Evolutionary conservation across 2,329 filamentous ascomycete species (phyloP).

Genomic region (Aspergillus viridinutans): DNA sequence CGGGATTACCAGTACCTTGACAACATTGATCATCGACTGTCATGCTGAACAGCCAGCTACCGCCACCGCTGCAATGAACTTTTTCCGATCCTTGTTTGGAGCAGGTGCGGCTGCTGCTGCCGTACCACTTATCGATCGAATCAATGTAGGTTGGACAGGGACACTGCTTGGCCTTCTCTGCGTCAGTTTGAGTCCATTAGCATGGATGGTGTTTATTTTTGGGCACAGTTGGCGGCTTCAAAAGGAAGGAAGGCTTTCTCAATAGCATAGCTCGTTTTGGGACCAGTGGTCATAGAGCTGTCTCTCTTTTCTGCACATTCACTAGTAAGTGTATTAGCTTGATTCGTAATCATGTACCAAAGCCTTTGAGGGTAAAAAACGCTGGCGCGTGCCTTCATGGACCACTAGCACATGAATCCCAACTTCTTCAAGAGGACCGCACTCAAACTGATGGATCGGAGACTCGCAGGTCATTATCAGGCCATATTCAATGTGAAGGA

Average conservation of each 20-base stretch:
- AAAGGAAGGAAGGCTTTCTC: background rate
- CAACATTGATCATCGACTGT: slow-evolving; percentile 18
- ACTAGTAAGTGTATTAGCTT: too few relatives aligned
- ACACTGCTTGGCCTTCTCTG: slow-evolving; percentile 2
- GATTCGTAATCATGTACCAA: too few relatives aligned
- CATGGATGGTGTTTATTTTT: background rate
- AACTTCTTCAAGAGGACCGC: too few relatives aligned
- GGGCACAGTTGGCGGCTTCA: background rate
- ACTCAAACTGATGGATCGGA: too few relatives aligned
- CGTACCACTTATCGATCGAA: slow-evolving; percentile 14
- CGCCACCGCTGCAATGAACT: slow-evolving; percentile 18
- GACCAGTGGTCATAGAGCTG: too few relatives aligned
- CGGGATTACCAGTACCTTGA: slow-evolving; percentile 10
- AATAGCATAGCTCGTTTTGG: background rate
- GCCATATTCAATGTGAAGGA: too few relatives aligned
- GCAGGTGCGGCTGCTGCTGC: slow-evolving; percentile 18
- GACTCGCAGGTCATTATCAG: too few relatives aligned
- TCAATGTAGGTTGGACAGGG: slow-evolving; percentile 20
- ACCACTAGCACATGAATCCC: too few relatives aligned
- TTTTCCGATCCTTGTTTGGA: slow-evolving; percentile 12
- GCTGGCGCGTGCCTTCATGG: too few relatives aligned
- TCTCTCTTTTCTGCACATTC: too few relatives aligned
- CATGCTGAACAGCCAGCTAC: slow-evolving; percentile 13
- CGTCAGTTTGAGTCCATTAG: background rate
- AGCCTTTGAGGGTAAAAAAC: too few relatives aligned